phyloP scores from a whole-genome alignment of 441 rosid genomes.

The Syzygium syzygioides region DNA sequence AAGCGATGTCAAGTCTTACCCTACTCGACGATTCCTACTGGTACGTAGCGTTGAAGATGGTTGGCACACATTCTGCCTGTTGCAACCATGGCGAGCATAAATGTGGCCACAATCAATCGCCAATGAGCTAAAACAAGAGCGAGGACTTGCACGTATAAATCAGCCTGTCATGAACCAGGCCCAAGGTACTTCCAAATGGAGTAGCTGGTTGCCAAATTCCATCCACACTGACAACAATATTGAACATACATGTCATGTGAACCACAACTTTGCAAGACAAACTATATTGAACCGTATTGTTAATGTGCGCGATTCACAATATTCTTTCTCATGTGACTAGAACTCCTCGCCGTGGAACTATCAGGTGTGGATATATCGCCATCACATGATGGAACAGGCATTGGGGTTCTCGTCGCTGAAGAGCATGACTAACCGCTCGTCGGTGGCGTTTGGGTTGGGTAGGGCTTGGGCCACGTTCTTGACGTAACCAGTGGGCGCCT shows the following conservation, averaged over 20 bases:
- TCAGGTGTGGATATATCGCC: neutral
- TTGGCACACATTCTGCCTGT: neutral
- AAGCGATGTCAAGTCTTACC: neutral
- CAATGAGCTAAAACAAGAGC: neutral
- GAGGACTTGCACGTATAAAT: neutral
- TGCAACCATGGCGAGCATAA: neutral
- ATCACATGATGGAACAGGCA: conserved; percentile 72
- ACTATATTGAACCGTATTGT: neutral
- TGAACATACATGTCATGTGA: neutral
- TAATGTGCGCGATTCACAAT: neutral
- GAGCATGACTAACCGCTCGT: conserved; percentile 37
- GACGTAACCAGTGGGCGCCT: conserved; percentile 75
- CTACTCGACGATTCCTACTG: neutral
- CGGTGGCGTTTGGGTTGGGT: conserved; percentile 45
- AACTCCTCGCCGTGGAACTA: neutral
- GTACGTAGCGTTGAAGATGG: neutral
- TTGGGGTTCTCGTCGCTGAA: conserved; percentile 87
- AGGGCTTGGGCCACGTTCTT: conserved; percentile 54
- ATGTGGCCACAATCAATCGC: neutral
- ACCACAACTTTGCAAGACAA: neutral
- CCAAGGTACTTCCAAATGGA: neutral
- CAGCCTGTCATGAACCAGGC: neutral
- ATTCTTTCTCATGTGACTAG: neutral
- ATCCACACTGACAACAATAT: neutral
- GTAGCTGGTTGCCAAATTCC: neutral